Conservation (phyloP, 768 basidiomycete genomes). For the Mycena vitilis region DNA sequence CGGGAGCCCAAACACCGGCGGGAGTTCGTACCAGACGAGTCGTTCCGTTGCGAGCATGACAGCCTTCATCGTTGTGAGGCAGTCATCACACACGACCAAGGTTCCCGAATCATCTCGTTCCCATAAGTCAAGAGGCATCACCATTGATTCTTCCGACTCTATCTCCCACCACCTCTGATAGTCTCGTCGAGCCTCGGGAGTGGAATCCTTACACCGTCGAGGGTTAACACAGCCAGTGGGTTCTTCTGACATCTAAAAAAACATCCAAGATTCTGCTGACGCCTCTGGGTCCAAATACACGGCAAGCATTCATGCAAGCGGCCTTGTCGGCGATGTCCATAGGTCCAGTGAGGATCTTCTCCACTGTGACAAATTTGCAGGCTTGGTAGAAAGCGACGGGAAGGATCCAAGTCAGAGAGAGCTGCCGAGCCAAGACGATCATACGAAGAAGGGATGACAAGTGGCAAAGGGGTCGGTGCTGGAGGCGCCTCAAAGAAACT, state of each 20-base stretch:
- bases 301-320: not conserved
- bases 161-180: too few relatives aligned
- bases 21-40: conserved; percentile 3
- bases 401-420: conserved; percentile 12
- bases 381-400: conserved; percentile 6
- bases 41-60: not conserved
- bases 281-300: not conserved
- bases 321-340: not conserved
- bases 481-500: conserved; percentile 19
- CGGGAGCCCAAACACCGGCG: not conserved
- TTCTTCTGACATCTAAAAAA: not conserved
- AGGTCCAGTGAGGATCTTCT: not conserved
- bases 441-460: not conserved
- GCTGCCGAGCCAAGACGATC: conserved; percentile 8
- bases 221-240: not conserved
- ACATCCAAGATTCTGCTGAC: not conserved
- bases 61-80: not conserved
- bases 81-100: not conserved
- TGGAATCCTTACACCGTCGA: not conserved
- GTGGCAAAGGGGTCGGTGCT: not conserved
- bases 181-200: not conserved
- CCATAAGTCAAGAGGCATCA: conserved; percentile 1
- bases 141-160: too few relatives aligned
- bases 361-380: not conserved
- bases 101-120: not conserved